Evolutionary conservation across 805 yeast species (phyloP), one percentile per base, ranked within the genome.

Genomic region (Hanseniaspora taiwanica): DNA sequence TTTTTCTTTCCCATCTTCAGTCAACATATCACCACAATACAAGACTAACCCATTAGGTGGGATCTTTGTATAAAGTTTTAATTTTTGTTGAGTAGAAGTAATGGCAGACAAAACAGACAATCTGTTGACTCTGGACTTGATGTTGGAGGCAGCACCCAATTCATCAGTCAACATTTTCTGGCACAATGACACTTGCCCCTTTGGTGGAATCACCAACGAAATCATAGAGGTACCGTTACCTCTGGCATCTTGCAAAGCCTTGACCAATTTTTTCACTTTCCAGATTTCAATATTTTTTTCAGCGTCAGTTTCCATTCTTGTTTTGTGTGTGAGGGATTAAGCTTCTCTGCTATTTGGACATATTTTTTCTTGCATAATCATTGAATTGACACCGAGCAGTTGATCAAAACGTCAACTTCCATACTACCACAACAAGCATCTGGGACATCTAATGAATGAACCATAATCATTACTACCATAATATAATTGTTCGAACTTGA

Each of bases 201-300:
- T 79, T 53, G 98, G 98, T 34, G 98, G 96, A 48, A 87, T 84
- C 53, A 91, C 83, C 59, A 91, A 71, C 21, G 96, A 86, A 58
- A 91, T 91, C 97, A 91, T 91, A 19, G 98, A 91, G 36, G 99
- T 91, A 64, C 99, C 99, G 61, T 89, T 91, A 63, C 99, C 99
- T 63, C 96, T 76, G 40, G 97, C 97, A 54, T 66, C 68, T 60
- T 91, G 91, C 52, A 91, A 72, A 45, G 81, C 75, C 64, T 82
- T 82, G 72, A 87, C 75, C 64, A 85, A 72, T 67, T 91, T 91
- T 72, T 87, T 89, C 72, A 91, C 78, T 77, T 91, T 91, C 98
- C 98, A 91, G 70, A 91, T 87, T 69, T 91, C 95, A 60, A 91
- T 89, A 68, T 87, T 89, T 68, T 83, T 86, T 60, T 91, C 98